Conservation (phyloP, 495 filamentous ascomycete genomes). For the Polyplosphaeria fusca region DNA sequence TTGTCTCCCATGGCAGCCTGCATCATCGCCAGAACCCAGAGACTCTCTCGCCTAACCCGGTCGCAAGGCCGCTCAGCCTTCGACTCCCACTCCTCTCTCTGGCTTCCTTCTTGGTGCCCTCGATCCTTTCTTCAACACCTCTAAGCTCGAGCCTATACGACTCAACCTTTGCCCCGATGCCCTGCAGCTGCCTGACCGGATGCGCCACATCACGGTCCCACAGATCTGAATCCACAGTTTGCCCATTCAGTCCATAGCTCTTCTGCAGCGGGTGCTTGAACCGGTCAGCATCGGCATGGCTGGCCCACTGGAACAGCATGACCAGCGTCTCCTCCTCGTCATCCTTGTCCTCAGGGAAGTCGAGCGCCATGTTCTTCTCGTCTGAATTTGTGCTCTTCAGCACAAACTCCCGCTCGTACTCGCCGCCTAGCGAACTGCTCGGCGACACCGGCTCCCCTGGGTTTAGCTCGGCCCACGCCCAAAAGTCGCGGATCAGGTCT, state of each 20-base stretch:
- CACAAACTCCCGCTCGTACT: neutral
- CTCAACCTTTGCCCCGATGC: conserved; percentile 20
- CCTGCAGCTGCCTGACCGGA: conserved; percentile 20
- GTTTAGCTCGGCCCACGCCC: conserved; percentile 20
- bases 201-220: conserved; percentile 24
- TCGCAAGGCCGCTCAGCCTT: conserved; percentile 16
- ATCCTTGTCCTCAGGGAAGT: conserved; percentile 8
- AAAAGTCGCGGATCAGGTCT: conserved; percentile 23
- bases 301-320: conserved; percentile 28
- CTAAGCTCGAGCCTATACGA: conserved; percentile 13
- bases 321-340: conserved; percentile 22
- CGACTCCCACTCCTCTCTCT: conserved; percentile 18
- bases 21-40: conserved; percentile 22
- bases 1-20: too few relatives aligned
- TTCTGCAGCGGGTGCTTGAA: conserved; percentile 25
- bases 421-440: conserved; percentile 10
- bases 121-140: conserved; percentile 16
- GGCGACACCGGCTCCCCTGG: conserved; percentile 1
- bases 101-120: neutral
- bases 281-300: conserved; percentile 8
- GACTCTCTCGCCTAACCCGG: conserved; percentile 20
- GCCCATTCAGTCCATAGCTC: conserved; percentile 17
- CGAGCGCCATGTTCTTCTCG: conserved; percentile 24
- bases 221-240: conserved; percentile 4
- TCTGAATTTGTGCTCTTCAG: conserved; percentile 24